Conservation (phyloP, 179 eudicot species). For the Silene vulgaris region DNA sequence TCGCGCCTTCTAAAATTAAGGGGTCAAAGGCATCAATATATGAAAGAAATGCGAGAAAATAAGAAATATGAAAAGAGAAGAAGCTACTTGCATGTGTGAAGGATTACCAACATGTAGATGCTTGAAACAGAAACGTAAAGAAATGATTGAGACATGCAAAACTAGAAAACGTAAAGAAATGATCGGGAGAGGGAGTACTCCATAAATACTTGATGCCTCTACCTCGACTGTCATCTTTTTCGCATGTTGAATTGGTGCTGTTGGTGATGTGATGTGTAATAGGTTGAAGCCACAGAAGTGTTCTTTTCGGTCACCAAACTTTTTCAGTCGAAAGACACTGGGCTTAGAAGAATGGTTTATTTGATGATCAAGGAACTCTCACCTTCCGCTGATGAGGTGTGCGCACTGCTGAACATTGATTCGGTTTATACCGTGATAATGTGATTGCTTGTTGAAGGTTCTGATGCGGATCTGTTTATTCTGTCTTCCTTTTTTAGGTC, state of each 20-base stretch:
- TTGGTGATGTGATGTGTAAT: conserved; percentile 19
- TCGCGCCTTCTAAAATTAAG: too few species aligned
- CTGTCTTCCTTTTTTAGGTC: conserved; percentile 41
- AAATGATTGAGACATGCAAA: too few species aligned
- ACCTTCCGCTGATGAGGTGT: conserved; percentile 89
- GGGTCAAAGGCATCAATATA: too few species aligned
- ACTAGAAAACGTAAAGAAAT: too few species aligned
- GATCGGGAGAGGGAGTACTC: too few species aligned
- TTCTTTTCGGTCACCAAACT: conserved; percentile 85
- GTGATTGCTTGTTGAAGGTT: neutral
- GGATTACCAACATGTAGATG: too few species aligned
- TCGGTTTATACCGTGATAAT: neutral
- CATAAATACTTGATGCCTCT: neutral
- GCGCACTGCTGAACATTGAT: conserved; percentile 14
- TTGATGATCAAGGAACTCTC: conserved; percentile 92
- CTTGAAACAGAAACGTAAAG: too few species aligned
- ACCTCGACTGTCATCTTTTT: neutral
- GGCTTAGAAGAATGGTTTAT: conserved; percentile 90
- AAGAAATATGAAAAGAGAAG: too few species aligned
- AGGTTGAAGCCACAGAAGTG: conserved; percentile 90
- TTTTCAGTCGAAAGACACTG: conserved; percentile 73
- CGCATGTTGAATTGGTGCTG: neutral
- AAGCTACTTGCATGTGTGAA: too few species aligned
- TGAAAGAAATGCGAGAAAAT: too few species aligned
- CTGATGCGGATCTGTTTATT: conserved; percentile 5